Conservation (phyloP, 352 stramenopile species). For the Pythium oligandrum region DNA sequence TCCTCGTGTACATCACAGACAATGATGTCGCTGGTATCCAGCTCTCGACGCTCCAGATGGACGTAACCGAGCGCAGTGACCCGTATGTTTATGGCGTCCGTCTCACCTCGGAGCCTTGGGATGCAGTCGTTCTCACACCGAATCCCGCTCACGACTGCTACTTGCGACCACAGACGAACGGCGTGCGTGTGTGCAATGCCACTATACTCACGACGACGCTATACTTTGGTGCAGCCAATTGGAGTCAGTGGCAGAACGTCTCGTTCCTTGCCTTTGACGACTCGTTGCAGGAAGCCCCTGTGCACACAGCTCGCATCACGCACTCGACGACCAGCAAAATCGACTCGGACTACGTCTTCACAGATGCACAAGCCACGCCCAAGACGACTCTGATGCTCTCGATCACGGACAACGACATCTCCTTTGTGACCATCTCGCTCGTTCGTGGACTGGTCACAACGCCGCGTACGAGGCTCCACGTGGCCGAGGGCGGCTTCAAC, state of each 20-base stretch:
- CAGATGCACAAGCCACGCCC: conserved; percentile 23
- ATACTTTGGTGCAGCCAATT: conserved; percentile 57
- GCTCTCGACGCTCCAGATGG: conserved; percentile 35
- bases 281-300: conserved; percentile 38
- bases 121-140: conserved; percentile 36
- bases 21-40: conserved; percentile 58
- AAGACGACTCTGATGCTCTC: conserved; percentile 26
- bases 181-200: conserved; percentile 48
- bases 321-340: conserved; percentile 33
- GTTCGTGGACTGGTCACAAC: not conserved
- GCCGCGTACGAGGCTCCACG: conserved; percentile 34
- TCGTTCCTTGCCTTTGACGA: conserved; percentile 59
- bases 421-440: conserved; percentile 51
- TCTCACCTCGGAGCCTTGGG: conserved; percentile 64
- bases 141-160: conserved; percentile 57
- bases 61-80: conserved; percentile 28
- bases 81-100: conserved; percentile 42
- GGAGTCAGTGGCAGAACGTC: conserved; percentile 58
- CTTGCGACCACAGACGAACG: conserved; percentile 19
- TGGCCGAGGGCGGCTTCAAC: conserved; percentile 74
- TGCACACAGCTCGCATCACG: conserved; percentile 48
- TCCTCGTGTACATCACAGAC: conserved; percentile 53
- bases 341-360: conserved; percentile 36
- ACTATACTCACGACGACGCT: conserved; percentile 38
- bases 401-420: conserved; percentile 63